A percentile compares a stretch with the other conserved stretches of the same genome.
Conservation (phyloP, 2,329 filamentous ascomycete species). For the Drechslerella coelobrocha region DNA sequence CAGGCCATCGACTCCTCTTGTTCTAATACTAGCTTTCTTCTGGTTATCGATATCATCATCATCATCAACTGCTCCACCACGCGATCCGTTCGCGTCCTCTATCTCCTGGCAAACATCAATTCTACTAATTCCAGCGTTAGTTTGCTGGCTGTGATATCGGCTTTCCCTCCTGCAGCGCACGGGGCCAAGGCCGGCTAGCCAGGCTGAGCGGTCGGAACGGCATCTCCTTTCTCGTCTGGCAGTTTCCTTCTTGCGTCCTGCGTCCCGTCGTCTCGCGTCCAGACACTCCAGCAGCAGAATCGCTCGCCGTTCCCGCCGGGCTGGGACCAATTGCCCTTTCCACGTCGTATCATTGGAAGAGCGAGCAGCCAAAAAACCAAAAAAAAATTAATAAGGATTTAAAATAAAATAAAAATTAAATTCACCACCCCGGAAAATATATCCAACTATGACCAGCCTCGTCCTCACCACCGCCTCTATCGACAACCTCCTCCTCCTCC, state of each 20-base stretch:
- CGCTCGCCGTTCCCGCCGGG: constrained; percentile 27
- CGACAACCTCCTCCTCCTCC: constrained; percentile 20
- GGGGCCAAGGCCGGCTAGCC: constrained; percentile 39
- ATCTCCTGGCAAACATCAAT: neutral
- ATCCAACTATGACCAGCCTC: constrained; percentile 29
- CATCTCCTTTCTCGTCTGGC: constrained; percentile 39
- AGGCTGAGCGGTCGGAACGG: constrained; percentile 34
- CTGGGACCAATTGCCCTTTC: constrained; percentile 57
- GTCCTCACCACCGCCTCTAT: constrained; percentile 26
- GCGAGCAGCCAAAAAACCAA: neutral
- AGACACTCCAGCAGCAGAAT: constrained; percentile 21
- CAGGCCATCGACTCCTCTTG: neutral
- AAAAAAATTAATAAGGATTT: too few relatives aligned
- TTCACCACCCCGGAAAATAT: neutral
- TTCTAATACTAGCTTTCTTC: neutral
- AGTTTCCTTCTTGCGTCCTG: constrained; percentile 26
- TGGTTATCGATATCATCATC: neutral
- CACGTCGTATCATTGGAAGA: constrained; percentile 58
- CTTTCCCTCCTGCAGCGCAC: constrained; percentile 28
- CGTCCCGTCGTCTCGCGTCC: constrained; percentile 19
- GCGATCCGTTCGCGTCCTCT: too few relatives aligned
- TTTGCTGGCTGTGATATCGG: constrained; percentile 28
- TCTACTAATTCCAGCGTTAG: neutral
- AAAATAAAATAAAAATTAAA: constrained; percentile 3
- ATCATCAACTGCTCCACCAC: too few relatives aligned